Evolutionary conservation across 352 stramenopile genomes (phyloP).

Genomic region (Hyphochytrium catenoides): DNA sequence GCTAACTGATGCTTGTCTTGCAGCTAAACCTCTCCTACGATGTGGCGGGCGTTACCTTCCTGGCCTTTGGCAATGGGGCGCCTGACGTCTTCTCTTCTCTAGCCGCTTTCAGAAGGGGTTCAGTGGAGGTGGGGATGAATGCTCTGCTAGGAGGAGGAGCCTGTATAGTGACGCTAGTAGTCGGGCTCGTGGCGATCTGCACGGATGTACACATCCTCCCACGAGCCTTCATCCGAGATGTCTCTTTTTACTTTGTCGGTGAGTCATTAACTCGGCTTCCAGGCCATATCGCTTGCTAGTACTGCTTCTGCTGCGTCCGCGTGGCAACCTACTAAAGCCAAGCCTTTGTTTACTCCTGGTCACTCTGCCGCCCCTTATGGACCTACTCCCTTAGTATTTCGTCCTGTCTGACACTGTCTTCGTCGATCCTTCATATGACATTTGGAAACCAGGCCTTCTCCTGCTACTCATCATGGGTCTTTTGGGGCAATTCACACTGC

Average conservation of each 20-base stretch:
- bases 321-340: too few relatives aligned
- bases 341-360: too few relatives aligned
- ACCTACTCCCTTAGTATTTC: too few relatives aligned
- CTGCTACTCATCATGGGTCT: too few relatives aligned
- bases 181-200: slow-evolving; percentile 54
- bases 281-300: too few relatives aligned
- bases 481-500: too few relatives aligned
- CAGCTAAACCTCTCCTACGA: slow-evolving; percentile 53
- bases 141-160: slow-evolving; percentile 80
- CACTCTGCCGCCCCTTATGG: too few relatives aligned
- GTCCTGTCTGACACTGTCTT: too few relatives aligned
- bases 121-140: slow-evolving; percentile 56
- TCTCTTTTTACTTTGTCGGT: slow-evolving; percentile 17
- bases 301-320: too few relatives aligned
- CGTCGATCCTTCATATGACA: too few relatives aligned
- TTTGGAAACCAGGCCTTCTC: too few relatives aligned
- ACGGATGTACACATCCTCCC: slow-evolving; percentile 28
- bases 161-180: slow-evolving; percentile 82
- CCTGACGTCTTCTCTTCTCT: slow-evolving; percentile 84
- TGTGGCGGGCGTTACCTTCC: slow-evolving; percentile 86
- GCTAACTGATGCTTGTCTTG: slow-evolving; percentile 4
- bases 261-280: too few relatives aligned
- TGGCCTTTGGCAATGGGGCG: slow-evolving; percentile 92
- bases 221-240: slow-evolving; percentile 33
- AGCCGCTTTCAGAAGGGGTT: slow-evolving; percentile 44